Conservation (phyloP, 805 yeast genomes). For the Zygotorulaspora florentina region DNA sequence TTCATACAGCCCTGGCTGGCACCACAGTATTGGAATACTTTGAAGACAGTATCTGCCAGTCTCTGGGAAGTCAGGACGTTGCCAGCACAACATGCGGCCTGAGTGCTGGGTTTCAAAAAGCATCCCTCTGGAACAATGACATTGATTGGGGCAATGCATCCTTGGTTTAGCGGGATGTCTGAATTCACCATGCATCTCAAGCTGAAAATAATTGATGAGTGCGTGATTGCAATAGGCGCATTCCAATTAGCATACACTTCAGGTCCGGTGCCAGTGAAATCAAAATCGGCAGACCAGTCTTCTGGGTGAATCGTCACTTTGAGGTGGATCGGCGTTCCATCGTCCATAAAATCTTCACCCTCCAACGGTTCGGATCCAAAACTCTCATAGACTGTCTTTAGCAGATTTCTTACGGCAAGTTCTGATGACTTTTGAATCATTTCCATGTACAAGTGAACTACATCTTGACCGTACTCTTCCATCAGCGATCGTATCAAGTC, state of each 20-base stretch:
- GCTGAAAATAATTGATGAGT: conserved; percentile 83
- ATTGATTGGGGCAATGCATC: conserved; percentile 76
- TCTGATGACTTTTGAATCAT: conserved; percentile 82
- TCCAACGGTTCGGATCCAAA: conserved; percentile 38
- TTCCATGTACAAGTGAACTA: conserved; percentile 67
- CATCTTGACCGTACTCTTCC: conserved; percentile 54
- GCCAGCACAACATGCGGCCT: conserved; percentile 92
- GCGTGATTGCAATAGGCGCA: conserved; percentile 87
- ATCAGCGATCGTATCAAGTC: conserved; percentile 55
- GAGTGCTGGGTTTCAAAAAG: conserved; percentile 66
- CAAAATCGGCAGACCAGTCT: conserved; percentile 66
- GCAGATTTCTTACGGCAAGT: conserved; percentile 54
- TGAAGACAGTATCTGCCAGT: conserved; percentile 80
- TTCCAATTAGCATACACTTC: conserved; percentile 85
- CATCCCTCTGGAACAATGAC: conserved; percentile 59
- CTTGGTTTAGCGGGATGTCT: conserved; percentile 89
- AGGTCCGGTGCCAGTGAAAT: conserved; percentile 78
- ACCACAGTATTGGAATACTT: conserved; percentile 83
- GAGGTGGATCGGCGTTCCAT: conserved; percentile 66
- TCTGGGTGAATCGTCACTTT: conserved; percentile 46
- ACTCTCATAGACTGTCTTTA: conserved; percentile 43
- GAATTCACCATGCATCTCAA: conserved; percentile 77
- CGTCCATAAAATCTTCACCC: conserved; percentile 74
- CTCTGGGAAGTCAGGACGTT: conserved; percentile 93
- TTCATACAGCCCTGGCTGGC: conserved; percentile 96